These are phyloP conservation scores for Diplocarpon mali DNA, from an alignment of 2,329 filamentous ascomycete species.

Conservation along the genomic window DNA sequence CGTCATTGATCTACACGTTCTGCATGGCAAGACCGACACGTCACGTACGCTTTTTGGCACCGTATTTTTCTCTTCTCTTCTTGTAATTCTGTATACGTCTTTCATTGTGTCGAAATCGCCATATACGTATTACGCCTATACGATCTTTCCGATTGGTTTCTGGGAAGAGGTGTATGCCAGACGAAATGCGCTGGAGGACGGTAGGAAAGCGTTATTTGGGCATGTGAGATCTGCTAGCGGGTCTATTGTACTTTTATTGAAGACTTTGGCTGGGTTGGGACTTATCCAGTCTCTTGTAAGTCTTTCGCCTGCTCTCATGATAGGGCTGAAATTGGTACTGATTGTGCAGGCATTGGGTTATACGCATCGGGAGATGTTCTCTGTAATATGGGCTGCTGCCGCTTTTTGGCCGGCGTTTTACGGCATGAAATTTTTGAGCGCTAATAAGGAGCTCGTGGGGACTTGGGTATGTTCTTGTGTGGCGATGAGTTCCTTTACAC, in stretches of 20 bases:
- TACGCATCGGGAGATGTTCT: constrained; percentile 80
- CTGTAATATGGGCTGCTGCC: constrained; percentile 64
- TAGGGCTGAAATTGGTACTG: constrained; percentile 2
- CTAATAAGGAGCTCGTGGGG: constrained; percentile 50
- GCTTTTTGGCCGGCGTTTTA: constrained; percentile 69
- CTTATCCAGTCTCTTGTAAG: constrained; percentile 69
- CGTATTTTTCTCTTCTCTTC: constrained; percentile 60
- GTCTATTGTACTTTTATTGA: constrained; percentile 48
- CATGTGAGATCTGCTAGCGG: constrained; percentile 52
- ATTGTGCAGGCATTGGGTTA: constrained; percentile 69
- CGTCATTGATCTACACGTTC: constrained; percentile 77
- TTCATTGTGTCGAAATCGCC: constrained; percentile 74
- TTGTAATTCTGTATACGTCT: constrained; percentile 67
- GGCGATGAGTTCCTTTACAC: constrained; percentile 81
- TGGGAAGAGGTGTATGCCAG: constrained; percentile 92
- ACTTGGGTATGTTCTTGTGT: constrained; percentile 70
- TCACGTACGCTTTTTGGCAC: constrained; percentile 49
- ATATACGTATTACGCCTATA: constrained; percentile 78
- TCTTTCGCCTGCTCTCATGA: constrained; percentile 8
- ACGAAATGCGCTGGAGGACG: constrained; percentile 56
- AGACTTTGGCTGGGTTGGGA: constrained; percentile 56
- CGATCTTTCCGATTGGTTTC: constrained; percentile 84
- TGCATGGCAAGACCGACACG: constrained; percentile 57
- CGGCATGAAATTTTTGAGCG: constrained; percentile 58
- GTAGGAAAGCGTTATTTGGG: constrained; percentile 56